Conservation (phyloP, 169 alveolate species). For the Eimeria maxima region DNA sequence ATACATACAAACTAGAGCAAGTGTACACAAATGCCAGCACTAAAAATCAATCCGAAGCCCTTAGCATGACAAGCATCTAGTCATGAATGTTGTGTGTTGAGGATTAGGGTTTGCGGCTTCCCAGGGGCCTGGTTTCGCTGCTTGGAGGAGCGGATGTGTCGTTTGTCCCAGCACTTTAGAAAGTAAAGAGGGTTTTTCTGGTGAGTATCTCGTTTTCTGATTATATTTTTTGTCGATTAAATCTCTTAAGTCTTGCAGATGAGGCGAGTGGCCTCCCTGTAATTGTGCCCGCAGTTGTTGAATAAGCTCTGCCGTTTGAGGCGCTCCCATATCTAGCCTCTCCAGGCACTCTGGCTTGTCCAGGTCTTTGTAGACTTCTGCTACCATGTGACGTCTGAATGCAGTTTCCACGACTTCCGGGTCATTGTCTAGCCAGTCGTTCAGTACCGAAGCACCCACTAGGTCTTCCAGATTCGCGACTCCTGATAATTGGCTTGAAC, state of each 20-base stretch:
- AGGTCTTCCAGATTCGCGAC: neutral
- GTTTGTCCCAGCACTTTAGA: constrained; percentile 23
- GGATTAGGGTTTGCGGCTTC: constrained; percentile 30
- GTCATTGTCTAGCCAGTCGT: constrained; percentile 39
- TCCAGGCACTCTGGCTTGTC: constrained; percentile 19
- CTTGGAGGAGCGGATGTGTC: constrained; percentile 49
- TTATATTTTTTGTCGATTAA: neutral
- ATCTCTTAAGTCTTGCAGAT: neutral
- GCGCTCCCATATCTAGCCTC: neutral
- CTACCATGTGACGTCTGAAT: constrained; percentile 57
- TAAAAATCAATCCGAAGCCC: no score
- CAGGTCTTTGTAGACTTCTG: constrained; percentile 50
- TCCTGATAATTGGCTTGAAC: neutral
- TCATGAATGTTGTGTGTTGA: neutral
- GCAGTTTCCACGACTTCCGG: constrained; percentile 64
- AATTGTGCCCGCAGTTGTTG: constrained; percentile 18
- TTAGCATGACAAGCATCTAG: neutral
- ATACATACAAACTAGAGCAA: neutral
- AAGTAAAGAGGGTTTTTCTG: neutral
- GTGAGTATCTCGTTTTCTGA: neutral
- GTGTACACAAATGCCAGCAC: no score
- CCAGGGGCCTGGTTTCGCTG: constrained; percentile 54
- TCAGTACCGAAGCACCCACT: neutral
- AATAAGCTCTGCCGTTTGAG: constrained; percentile 37
- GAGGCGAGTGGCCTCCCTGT: neutral